Evolutionary conservation across 768 basidiomycete genomes (phyloP).

Genomic region (Xerocomus potaroensis): DNA sequence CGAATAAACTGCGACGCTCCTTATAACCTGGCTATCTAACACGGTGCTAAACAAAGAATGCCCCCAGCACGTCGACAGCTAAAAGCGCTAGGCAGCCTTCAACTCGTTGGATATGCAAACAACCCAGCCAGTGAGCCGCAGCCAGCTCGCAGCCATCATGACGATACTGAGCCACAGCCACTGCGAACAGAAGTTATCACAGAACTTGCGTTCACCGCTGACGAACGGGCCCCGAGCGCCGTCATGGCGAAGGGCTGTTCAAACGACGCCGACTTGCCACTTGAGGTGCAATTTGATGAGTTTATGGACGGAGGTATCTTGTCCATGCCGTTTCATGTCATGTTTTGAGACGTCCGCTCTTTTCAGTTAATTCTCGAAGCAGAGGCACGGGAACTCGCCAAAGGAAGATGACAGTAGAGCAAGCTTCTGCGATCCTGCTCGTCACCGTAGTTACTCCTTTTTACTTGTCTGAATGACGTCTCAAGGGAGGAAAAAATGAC

Average conservation of each 20-base stretch:
- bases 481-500: not conserved
- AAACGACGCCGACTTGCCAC: slow-evolving; percentile 3
- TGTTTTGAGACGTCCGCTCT: not conserved
- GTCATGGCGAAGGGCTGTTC: not conserved
- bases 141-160: not conserved
- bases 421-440: slow-evolving; percentile 24
- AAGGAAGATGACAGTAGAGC: slow-evolving; percentile 19
- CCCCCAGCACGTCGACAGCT: slow-evolving; percentile 19
- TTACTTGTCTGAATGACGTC: not conserved
- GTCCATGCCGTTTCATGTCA: not conserved
- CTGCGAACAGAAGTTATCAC: slow-evolving; percentile 23
- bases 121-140: slow-evolving; percentile 23
- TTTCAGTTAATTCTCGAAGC: slow-evolving; percentile 24
- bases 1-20: not conserved
- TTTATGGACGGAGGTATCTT: slow-evolving; percentile 25
- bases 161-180: not conserved
- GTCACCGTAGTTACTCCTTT: slow-evolving; percentile 12
- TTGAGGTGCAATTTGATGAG: slow-evolving; percentile 25
- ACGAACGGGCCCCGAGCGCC: slow-evolving; percentile 7
- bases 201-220: slow-evolving; percentile 24
- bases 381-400: slow-evolving; percentile 15
- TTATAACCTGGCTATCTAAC: not conserved
- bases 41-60: slow-evolving; percentile 10
- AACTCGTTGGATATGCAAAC: slow-evolving; percentile 18
- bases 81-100: slow-evolving; percentile 19